phyloP scores from a whole-genome alignment of 2,329 filamentous ascomycete genomes.

The Macrophomina phaseolina region DNA sequence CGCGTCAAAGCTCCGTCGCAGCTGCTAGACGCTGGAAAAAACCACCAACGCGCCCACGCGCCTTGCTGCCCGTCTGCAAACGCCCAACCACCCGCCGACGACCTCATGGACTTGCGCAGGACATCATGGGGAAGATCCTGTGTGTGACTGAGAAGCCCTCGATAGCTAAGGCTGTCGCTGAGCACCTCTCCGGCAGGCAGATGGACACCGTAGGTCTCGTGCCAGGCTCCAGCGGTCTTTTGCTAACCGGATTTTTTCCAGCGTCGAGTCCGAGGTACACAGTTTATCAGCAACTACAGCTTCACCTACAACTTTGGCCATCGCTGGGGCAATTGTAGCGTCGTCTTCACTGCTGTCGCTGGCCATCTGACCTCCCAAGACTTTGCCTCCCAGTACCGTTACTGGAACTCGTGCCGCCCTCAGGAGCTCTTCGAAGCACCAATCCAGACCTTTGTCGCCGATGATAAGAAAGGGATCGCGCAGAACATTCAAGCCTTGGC shows the following conservation, averaged over 20 bases:
- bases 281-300: constrained; percentile 91
- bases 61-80: not conserved
- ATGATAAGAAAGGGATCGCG: constrained; percentile 82
- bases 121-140: constrained; percentile 62
- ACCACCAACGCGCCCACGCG: constrained; percentile 10
- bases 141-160: constrained; percentile 90
- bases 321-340: constrained; percentile 79
- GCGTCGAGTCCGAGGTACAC: constrained; percentile 69
- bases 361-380: constrained; percentile 86
- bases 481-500: constrained; percentile 85
- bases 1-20: constrained; percentile 14
- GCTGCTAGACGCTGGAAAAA: constrained; percentile 21
- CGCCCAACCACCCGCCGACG: not conserved
- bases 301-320: constrained; percentile 88
- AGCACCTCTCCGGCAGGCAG: constrained; percentile 77
- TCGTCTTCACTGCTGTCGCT: constrained; percentile 92
- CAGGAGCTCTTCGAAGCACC: constrained; percentile 80
- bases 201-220: constrained; percentile 9
- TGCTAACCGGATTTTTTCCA: constrained; percentile 43
- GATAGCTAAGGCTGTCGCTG: constrained; percentile 91
- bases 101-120: not conserved
- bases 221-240: not conserved
- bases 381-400: constrained; percentile 74
- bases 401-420: constrained; percentile 83
- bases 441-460: constrained; percentile 66